Base-by-base conservation (phyloP, 768 basidiomycete species). In the Brasilioporus rufonigricans region DNA sequence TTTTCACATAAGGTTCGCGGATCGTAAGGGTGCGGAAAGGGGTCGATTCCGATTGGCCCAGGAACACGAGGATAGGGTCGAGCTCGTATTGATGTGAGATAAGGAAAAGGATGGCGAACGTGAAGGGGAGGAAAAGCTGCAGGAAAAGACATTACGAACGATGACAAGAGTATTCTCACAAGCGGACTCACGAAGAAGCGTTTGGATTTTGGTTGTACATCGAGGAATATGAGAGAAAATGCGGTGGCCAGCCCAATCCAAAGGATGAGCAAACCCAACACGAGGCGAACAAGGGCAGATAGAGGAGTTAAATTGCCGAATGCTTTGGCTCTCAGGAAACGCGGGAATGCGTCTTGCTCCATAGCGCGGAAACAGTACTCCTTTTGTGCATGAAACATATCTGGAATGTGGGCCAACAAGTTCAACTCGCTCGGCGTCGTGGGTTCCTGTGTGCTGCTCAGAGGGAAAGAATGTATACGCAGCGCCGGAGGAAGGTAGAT, bases 361-460 rank as follows among this genome's bases (percentile, higher is more conserved):
- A 98, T 93, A 0, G 92, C 91, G 44, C 90, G 83, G 80, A 94
- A 96, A 68, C 93, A 92, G 67, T 96, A 97, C 67, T 97, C 93
- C 76, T 98, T 98, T 76, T 98, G 96, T 0, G 86, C 77, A 68
- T 98, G 93, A 78, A 97, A 98, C 77, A 98, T 89, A 69, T 99
- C 97, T 14, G 97, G 97, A 44, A 93, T 82, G 59, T 93, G 87
- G 0, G 95, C 96, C 79, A 96, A 82, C 60, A 89, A 73, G 40
- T 78, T 82, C 39, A 85, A 71, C 71, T 94, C 93, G 56, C 66
- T 68, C 65, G 81, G 79, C 5, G 84, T 76, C 66, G 79, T 82
- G 3, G 91, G 92, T 53, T 93, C 86, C 40, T 85, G 81, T 2
- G 79, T 73, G 63, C 85, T 85, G 64, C 79, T 90, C 51, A 93